These are phyloP conservation scores for Rhododendron kiyosumense DNA, from an alignment of 148 eudicot species.

Conservation along the genomic window DNA sequence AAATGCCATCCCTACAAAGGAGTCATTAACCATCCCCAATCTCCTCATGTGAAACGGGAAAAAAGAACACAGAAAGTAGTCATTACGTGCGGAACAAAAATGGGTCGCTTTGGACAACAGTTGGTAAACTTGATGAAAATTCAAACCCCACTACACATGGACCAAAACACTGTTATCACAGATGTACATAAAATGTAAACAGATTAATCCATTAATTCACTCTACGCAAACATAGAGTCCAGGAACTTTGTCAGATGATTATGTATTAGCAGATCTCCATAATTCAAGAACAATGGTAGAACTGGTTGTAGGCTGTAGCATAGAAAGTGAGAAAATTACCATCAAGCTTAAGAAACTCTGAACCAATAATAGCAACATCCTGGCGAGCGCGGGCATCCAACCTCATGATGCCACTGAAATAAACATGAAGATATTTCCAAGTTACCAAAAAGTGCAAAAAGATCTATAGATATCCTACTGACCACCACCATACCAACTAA, in stretches of 20 bases:
- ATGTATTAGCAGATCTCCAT: not conserved
- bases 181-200: not conserved
- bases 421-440: slow-evolving; percentile 8
- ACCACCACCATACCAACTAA: slow-evolving; percentile 2
- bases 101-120: not conserved
- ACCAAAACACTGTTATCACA: not conserved
- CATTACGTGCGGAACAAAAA: not conserved
- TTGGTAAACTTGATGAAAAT: not conserved
- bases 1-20: not conserved
- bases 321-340: slow-evolving; percentile 35
- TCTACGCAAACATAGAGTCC: not conserved
- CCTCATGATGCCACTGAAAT: slow-evolving; percentile 61
- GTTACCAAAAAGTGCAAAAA: not conserved
- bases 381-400: slow-evolving; percentile 95
- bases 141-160: not conserved
- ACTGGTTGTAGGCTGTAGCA: not conserved
- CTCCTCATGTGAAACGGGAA: not conserved
- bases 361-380: slow-evolving; percentile 82
- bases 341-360: slow-evolving; percentile 85
- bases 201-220: not conserved
- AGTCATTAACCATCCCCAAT: not conserved
- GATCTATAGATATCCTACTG: not conserved
- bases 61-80: not conserved
- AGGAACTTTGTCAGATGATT: not conserved
- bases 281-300: not conserved